Evolutionary conservation across 179 eudicot species (phyloP), one percentile per base, ranked within the genome.

Genomic region (Nepenthes alata): DNA sequence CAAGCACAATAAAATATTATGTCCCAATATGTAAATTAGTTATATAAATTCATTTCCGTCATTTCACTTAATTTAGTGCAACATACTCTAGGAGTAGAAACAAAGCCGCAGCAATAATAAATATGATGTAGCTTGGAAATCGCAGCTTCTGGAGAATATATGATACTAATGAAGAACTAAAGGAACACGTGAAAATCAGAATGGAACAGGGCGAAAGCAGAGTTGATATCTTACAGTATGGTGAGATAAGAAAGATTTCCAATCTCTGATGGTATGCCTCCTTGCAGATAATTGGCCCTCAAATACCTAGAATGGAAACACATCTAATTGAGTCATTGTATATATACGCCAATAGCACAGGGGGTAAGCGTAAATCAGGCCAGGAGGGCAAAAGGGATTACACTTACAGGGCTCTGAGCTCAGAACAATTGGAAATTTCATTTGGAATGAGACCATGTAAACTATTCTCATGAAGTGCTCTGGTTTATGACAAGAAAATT

Each of bases 401-500:
- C 53, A 82, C 98, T 86, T 74, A 93, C 96, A 93, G 15, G 47
- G 98, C 98, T 83, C 88, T 93, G 41, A 93, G 96, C 62, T 85
- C 88, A 69, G 79, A 61, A 71, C 98, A 93, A 63, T 73, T 78
- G 35, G 81, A 62, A 75, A 93, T 75, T 64, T 89, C 98, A 82
- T 75, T 78, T 55, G 98, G 98, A 62, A 93, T 89, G 64, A 51
- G 65, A 49, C 98, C 96, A 76, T 93, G 98, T 63, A 93, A 69
- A 62, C 83, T 81, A 73, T 91, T 91, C 85, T 86, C 95, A 60
- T 91, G 98, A 72, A 91, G 86, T 74, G 95, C 96, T 74, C 98
- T 89, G 78, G 47, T 73, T 58, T 16, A 14, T 4, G 36, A 65
- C 16, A 59, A 37, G 15, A 34, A 13, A 39, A 12, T 58, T 11